These are phyloP conservation scores for Boletus calvinii DNA, from an alignment of 1,284 basidiomycete species.

Conservation along the genomic window DNA sequence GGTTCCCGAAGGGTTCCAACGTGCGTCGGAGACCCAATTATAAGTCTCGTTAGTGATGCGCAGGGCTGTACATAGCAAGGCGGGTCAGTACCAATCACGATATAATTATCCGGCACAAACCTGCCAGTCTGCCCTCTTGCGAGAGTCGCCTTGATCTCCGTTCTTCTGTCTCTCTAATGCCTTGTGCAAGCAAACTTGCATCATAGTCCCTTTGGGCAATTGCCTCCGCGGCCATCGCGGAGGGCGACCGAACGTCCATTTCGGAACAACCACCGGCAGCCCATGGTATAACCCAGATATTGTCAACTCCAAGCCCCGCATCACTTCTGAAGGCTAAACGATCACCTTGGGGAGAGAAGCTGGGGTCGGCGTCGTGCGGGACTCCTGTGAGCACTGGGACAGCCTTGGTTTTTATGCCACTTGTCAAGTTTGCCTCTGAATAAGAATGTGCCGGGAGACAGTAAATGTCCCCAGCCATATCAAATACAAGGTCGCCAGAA, in stretches of 20 bases:
- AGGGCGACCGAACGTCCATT: constrained; percentile 49
- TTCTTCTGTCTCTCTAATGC: constrained; percentile 48
- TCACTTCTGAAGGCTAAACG: constrained; percentile 65
- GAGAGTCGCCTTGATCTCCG: constrained; percentile 49
- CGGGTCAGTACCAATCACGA: constrained; percentile 2
- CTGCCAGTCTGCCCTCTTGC: constrained; percentile 56
- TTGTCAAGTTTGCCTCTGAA: constrained; percentile 20
- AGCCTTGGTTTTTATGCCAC: constrained; percentile 22
- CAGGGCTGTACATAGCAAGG: constrained; percentile 40
- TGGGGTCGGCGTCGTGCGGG: constrained; percentile 68
- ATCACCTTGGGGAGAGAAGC: constrained; percentile 65
- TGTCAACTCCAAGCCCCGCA: constrained; percentile 67
- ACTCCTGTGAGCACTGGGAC: constrained; percentile 45
- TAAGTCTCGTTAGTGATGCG: constrained; percentile 74
- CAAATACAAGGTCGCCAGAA: constrained; percentile 70
- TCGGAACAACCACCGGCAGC: constrained; percentile 48
- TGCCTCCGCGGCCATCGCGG: constrained; percentile 19
- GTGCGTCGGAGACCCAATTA: constrained; percentile 63
- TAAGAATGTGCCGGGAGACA: constrained; percentile 54
- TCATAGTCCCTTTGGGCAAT: constrained; percentile 41
- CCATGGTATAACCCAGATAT: constrained; percentile 71
- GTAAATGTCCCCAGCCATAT: constrained; percentile 72
- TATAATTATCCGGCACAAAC: constrained; percentile 35
- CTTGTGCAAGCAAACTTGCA: constrained; percentile 47
- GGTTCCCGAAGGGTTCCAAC: constrained; percentile 63